Evolutionary conservation across 352 stramenopile genomes (phyloP).

Genomic region (Thalassiosira hispida): DNA sequence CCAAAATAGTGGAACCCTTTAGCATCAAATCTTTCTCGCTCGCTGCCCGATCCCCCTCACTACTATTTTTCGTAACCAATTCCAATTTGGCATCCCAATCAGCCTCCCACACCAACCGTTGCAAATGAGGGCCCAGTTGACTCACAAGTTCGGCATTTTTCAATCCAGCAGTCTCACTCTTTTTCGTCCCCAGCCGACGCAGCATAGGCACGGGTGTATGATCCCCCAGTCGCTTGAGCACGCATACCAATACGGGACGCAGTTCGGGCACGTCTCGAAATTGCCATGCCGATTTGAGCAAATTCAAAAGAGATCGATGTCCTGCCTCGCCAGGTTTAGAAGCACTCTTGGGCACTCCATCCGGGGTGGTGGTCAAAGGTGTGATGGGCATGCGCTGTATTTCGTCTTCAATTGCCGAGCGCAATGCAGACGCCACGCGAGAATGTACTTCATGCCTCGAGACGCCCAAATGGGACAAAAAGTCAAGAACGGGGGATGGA

Average conservation of each 20-base stretch:
- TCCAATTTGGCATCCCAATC: conserved; percentile 75
- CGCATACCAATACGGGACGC: conserved; percentile 71
- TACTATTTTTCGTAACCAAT: conserved; percentile 11
- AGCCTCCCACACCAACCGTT: conserved; percentile 77
- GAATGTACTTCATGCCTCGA: conserved; percentile 78
- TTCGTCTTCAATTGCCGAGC: conserved; percentile 77
- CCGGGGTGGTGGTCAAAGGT: not conserved
- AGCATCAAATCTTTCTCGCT: conserved; percentile 46
- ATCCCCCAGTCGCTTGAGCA: conserved; percentile 77
- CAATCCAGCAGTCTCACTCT: conserved; percentile 49
- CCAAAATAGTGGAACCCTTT: conserved; percentile 51
- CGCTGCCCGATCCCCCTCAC: conserved; percentile 38
- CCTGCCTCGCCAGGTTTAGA: conserved; percentile 9
- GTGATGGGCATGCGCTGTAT: conserved; percentile 67
- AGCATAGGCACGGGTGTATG: conserved; percentile 67
- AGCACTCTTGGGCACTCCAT: not conserved
- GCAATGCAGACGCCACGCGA: conserved; percentile 68
- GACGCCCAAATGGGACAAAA: conserved; percentile 75
- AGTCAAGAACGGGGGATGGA: conserved; percentile 67
- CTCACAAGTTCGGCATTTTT: conserved; percentile 78
- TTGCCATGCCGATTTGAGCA: conserved; percentile 69
- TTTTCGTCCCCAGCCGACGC: conserved; percentile 51
- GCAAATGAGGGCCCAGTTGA: conserved; percentile 67
- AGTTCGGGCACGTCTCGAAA: conserved; percentile 78
- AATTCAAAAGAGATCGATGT: conserved; percentile 54